Base-by-base conservation (phyloP, 805 yeast species). In the Candida boidinii region DNA sequence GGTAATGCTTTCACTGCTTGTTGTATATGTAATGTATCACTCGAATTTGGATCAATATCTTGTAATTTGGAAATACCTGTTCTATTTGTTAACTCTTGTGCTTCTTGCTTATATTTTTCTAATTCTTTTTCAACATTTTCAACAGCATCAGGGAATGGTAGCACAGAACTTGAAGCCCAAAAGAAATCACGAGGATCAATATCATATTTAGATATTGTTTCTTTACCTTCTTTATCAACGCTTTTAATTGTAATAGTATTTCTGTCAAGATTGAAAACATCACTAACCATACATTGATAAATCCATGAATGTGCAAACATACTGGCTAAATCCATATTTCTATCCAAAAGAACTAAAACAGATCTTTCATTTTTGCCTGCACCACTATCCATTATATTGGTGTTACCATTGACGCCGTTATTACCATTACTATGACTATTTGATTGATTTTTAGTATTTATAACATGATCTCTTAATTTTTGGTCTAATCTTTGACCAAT, bases 301-400 rank as follows among this genome's bases (percentile, higher is more conserved):
- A 94, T 88, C 96, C 97, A 90, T 10, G 96, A 85, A 59, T 92
- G 99, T 1, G 90, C 74, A 56, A 92, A 79, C 96, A 92, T 90
- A 12, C 95, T 80, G 2, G 92, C 79, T 39, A 92, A 66, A 58
- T 92, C 97, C 38, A 92, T 68, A 51, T 81, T 84, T 56, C 99
- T 70, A 58, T 92, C 99, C 28, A 92, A 59, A 26, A 92, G 56
- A 21, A 94, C 68, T 45, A 92, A 64, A 10, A 90, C 96, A 3
- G 81, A 73, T 39, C 95, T 66, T 36, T 78, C 79, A 14, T 31
- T 26, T 2, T 31, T 45, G 53, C 30, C 33, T 38, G 37, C 23
- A n/a, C n/a, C n/a, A n/a, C n/a, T n/a, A n/a, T n/a, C n/a, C n/a
- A n/a, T n/a, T 7, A 33, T 26, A 10, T 17, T 17, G 7, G 39